Evolutionary conservation across 371 early-diverging fungal species (phyloP), one percentile per base, ranked within the genome.

Genomic region (Antonospora locustae): DNA sequence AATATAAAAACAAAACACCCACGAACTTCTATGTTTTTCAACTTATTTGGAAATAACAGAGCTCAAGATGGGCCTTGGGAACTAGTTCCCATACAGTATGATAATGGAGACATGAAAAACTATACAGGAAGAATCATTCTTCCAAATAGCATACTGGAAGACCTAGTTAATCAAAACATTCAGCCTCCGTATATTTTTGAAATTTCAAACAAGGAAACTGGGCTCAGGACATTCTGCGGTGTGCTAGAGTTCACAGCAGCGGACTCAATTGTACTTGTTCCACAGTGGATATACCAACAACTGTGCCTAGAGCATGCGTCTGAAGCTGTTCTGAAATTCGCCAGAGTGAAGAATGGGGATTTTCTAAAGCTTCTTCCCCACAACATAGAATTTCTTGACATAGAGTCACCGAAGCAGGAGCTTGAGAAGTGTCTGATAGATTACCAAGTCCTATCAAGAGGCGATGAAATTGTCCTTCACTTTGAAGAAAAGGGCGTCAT

Each of bases 251-350:
- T 76, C 51, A 71, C 71, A 28, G 64, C 47, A n/a, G 53, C 64
- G n/a, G 57, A 60, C 4, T 55, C 36, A 9, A 51, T 56, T 32
- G 48, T 71, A 2, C 32, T 61, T 38, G 55, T 76, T 2, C 76
- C 76, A 1, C 17, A 48, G 2, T 76, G 76, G 76, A 54, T 76
- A 52, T 71, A 71, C 52, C 47, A 71, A 12, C 76, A 76, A 41
- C 50, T 76, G 5, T 41, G 40, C n/a, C 32, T 76, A 25, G 61
- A 64, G 19, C 40, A 39, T 34, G 23, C 37, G 9, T 14, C 40
- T n/a, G 43, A 60, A 38, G 60, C 68, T 23, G 50, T 37, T 16
- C 20, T 76, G 16, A 60, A 23, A 25, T 65, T 56, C 55, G 50
- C 48, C 30, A 25, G 24, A 0, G 36, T 73, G n/a, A 54, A 54